Conservation (phyloP, 2,329 filamentous ascomycete genomes). For the Tolypocladium ovalisporum region DNA sequence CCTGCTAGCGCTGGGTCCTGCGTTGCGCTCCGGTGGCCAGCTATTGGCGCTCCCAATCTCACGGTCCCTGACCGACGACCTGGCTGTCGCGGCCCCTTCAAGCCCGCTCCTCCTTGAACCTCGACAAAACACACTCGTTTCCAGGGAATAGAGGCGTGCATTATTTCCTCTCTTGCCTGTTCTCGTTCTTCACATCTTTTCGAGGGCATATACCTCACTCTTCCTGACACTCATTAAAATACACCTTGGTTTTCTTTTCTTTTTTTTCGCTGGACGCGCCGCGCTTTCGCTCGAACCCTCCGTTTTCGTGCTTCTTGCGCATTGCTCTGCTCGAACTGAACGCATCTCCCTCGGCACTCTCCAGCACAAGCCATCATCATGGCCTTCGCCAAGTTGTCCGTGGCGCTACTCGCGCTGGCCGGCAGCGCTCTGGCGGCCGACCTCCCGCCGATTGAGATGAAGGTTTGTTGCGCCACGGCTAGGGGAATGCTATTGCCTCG, state of each 20-base stretch:
- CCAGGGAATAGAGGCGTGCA: neutral
- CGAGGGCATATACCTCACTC: neutral
- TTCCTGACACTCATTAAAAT: conserved; percentile 6
- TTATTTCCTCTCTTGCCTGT: neutral
- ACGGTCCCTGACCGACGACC: neutral
- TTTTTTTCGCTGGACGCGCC: neutral
- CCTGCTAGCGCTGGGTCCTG: neutral
- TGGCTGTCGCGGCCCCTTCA: neutral
- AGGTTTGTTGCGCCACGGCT: conserved; percentile 35
- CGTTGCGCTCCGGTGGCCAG: neutral
- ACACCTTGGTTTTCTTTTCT: neutral
- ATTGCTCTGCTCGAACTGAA: neutral
- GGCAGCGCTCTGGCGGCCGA: conserved; percentile 30
- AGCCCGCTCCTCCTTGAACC: neutral
- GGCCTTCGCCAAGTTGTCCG: conserved; percentile 19
- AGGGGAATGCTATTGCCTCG: neutral
- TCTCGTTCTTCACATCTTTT: neutral
- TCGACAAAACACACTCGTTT: neutral
- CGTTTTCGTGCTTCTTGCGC: neutral
- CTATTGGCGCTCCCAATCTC: neutral
- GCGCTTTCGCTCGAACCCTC: neutral
- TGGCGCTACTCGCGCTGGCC: conserved; percentile 28
- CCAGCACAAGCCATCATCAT: conserved; percentile 13
- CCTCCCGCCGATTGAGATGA: conserved; percentile 54
- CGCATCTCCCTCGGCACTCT: neutral